Evolutionary conservation across 306 rosid species (phyloP), one percentile per base, ranked within the genome.

Genomic region (Astragalus membranaceus): DNA sequence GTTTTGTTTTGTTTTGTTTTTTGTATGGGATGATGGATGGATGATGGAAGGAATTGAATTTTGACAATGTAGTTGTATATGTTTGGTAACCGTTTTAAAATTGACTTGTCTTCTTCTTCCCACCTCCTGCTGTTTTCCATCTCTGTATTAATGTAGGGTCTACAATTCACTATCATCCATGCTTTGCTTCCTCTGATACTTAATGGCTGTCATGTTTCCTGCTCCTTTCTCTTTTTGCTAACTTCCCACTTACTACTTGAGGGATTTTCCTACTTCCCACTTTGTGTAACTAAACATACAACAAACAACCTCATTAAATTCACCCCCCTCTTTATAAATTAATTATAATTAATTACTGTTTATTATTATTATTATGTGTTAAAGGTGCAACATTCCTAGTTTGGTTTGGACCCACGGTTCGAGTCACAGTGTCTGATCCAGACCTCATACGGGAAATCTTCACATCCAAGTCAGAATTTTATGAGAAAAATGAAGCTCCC

Each of bases 361-460:
- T 11, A 23, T 23, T 1, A 53, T 4, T 15, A 10, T 8, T 30
- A 17, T 74, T 8, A 3, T 69, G 44, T 15, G 10, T 6, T 56
- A 10, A 75, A 94, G 98, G 99, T 62, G 79, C 92, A 47, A 86
- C 95, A 39, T 95, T 95, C 81, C 78, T 95, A 14, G 94, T 95
- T 36, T 95, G 99, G 99, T 95, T 95, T 44, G 99, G 99, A 80
- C 89, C 96, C 60, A 89, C 95, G 0, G 92, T 83, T 26, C 87
- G 99, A 3, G 82, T 95, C 12, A 84, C 95, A 0, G 87, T 95
- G 6, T 82, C 99, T 35, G 96, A 95, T 76, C 99, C 99, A 8
- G 92, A 85, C 85, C 90, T 91, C 15, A 86, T 95, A 50, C 72
- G 96, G 17, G 99, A 95, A 80, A 88, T 95, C 44, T 95, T 95